Base-by-base conservation (phyloP, 805 yeast genomes). In the Metschnikowia orientalis region DNA sequence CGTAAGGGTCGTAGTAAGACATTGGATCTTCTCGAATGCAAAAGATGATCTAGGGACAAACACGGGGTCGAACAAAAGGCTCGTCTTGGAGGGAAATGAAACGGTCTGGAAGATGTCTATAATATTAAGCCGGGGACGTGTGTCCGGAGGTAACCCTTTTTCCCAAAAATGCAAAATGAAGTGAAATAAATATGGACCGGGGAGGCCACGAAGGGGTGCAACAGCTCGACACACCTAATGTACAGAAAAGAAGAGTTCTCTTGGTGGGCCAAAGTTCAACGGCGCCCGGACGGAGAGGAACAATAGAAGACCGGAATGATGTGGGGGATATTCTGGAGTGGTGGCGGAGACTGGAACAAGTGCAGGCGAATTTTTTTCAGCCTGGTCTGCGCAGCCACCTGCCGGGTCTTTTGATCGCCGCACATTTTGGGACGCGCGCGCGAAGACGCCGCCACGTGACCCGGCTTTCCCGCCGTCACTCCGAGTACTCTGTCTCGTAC, bases 1-100 rank as follows among this genome's bases (percentile, higher is more conserved):
- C 69, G 45, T 56, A 65, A 10, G 63, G 64, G 31, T 63, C 65
- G 47, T 63, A 65, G 52, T 63, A 65, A 25, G 69, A 55, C 71
- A 66, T 65, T 27, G n/a, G n/a, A n/a, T n/a, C n/a, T n/a, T n/a
- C n/a, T n/a, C n/a, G n/a, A n/a, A n/a, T n/a, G n/a, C n/a, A n/a
- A n/a, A n/a, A n/a, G n/a, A n/a, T n/a, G n/a, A n/a, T n/a, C n/a
- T n/a, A 25, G 25, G 35, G 26, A 21, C 22, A n/a, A n/a, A n/a
- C n/a, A 12, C 3, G 14, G 19, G 13, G n/a, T 13, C 14, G 11
- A 20, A 8, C 8, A 23, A 28, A 21, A 16, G 28, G 28, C 32
- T 16, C 24, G 11, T 11, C 19, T 16, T 16, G 9, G 14, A 15
- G 28, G 28, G 33, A 34, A 34, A 25, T 28, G 30, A 28, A 34